Percentiles rank a stretch among this genome's conserved stretches.
phyloP scores from a whole-genome alignment of 768 basidiomycete genomes.

The Porphyrellus cyaneotinctus region DNA sequence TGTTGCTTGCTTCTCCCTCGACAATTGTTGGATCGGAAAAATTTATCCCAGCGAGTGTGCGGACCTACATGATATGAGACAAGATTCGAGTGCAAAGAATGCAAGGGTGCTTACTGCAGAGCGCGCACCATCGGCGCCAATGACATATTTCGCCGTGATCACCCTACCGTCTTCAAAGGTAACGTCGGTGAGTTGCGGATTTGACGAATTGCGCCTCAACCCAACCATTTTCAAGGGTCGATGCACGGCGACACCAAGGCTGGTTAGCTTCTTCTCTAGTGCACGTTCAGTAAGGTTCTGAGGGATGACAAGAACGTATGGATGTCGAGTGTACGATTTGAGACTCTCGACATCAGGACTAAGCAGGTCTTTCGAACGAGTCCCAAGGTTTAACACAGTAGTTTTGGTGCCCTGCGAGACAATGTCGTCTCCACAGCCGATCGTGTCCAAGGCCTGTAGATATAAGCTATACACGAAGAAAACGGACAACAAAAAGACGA shows the following conservation, averaged over 20 bases:
- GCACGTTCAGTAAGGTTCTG: conserved; percentile 44
- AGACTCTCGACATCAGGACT: conserved; percentile 34
- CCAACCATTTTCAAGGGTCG: conserved; percentile 40
- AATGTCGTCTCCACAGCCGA: conserved; percentile 40
- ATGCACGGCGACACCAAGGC: conserved; percentile 31
- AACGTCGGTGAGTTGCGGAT: conserved; percentile 35
- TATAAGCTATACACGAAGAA: conserved; percentile 29
- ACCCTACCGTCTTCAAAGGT: conserved; percentile 44
- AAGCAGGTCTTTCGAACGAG: conserved; percentile 29
- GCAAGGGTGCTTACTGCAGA: conserved; percentile 34
- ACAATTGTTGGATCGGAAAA: conserved; percentile 42
- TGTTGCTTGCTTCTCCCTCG: conserved; percentile 22
- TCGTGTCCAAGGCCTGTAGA: conserved; percentile 41
- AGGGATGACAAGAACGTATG: conserved; percentile 41
- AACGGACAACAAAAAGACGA: background rate
- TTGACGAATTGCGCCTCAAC: conserved; percentile 29
- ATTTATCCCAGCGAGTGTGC: conserved; percentile 37
- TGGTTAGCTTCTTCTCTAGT: conserved; percentile 33
- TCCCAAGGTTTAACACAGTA: conserved; percentile 24
- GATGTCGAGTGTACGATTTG: conserved; percentile 39
- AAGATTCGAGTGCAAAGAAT: background rate
- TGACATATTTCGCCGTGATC: conserved; percentile 42
- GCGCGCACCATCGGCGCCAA: conserved; percentile 41
- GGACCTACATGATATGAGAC: conserved; percentile 33
- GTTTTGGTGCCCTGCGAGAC: conserved; percentile 36